Evolutionary conservation across 495 filamentous ascomycete genomes (phyloP), one percentile per base, ranked within the genome.

Genomic region (Lepraria neglecta): DNA sequence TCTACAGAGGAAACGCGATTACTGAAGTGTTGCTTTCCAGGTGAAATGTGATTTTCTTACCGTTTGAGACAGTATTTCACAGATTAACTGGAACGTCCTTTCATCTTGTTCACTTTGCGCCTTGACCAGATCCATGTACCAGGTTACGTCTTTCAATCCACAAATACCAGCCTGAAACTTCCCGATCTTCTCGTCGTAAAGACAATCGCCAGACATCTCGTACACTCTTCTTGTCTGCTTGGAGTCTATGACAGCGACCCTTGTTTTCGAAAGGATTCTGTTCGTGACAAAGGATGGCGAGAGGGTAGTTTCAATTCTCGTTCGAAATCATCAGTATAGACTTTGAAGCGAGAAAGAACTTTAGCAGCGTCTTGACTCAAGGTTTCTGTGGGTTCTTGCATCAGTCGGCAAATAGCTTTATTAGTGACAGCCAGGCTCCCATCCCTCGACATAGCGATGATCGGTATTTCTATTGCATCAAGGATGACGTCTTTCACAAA

Each of bases 401-500:
- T 77, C 4, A 89, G 73, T 11, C 75, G 69, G 28, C 80, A 74
- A 4, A 82, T 77, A 28, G 85, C 85, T 66, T 74, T 78, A 63
- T 90, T 90, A 15, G 83, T 79, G 51, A 87, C 77, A 3, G 78
- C 81, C 30, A 88, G 77, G 52, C 81, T 84, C 43, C 81, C 80
- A 64, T 90, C 87, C 63, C 83, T 81, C 87, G 85, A 89, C 82
- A 88, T 82, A 15, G 84, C 82, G 28, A 88, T 75, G 19, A 87
- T 81, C 10, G 87, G 85, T 48, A 85, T 80, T 56, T 83, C 78
- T 52, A 85, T 85, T 43, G 79, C 81, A 64, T 89, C 84, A 6
- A 89, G 72, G 31, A 89, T 77, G 12, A 84, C 84, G 73, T 89
- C 87, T 66, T 88, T 88, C 76, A 90, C 80, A 53, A 81, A 73